A percentile compares a stretch with the other conserved stretches of the same genome.
Conservation (phyloP, 768 basidiomycete genomes). For the Mycena leptocephala region DNA sequence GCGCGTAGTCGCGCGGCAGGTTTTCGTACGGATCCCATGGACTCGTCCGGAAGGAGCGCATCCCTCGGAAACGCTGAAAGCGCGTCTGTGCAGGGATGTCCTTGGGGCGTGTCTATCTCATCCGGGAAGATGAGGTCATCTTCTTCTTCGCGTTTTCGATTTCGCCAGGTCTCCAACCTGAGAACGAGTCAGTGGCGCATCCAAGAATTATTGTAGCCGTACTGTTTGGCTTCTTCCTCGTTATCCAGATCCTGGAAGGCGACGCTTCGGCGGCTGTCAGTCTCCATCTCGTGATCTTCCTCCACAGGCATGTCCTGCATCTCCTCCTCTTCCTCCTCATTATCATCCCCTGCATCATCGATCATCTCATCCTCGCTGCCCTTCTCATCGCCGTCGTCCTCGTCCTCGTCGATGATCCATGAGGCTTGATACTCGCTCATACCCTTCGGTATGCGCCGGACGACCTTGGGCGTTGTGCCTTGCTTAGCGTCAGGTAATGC, state of each 20-base stretch:
- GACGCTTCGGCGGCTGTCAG: slow-evolving; percentile 66
- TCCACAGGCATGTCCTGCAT: slow-evolving; percentile 73
- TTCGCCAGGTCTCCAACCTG: slow-evolving; percentile 81
- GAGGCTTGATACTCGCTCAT: slow-evolving; percentile 98
- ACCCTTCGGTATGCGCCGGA: slow-evolving; percentile 93
- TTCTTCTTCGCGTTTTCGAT: slow-evolving; percentile 81
- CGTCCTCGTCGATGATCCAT: slow-evolving; percentile 93
- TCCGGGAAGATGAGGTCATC: slow-evolving; percentile 94
- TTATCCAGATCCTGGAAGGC: slow-evolving; percentile 84
- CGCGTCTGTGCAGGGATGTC: slow-evolving; percentile 85
- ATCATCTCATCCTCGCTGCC: slow-evolving; percentile 56
- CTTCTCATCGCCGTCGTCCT: slow-evolving; percentile 70
- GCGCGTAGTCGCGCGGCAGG: slow-evolving; percentile 92
- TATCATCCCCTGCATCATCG: slow-evolving; percentile 56
- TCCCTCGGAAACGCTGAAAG: slow-evolving; percentile 93
- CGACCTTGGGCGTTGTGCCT: slow-evolving; percentile 85
- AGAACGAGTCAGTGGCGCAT: slow-evolving; percentile 21
- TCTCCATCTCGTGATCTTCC: slow-evolving; percentile 70
- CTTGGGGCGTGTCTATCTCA: slow-evolving; percentile 94
- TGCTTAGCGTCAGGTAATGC: slow-evolving; percentile 74
- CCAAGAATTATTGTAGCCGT: slow-evolving; percentile 46
- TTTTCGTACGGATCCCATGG: slow-evolving; percentile 99
- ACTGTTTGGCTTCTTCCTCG: slow-evolving; percentile 93
- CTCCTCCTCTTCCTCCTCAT: slow-evolving; percentile 76
- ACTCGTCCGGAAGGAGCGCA: slow-evolving; percentile 94